Conservation (phyloP, 139 green algal species). For the Yamagishiella unicocca region DNA sequence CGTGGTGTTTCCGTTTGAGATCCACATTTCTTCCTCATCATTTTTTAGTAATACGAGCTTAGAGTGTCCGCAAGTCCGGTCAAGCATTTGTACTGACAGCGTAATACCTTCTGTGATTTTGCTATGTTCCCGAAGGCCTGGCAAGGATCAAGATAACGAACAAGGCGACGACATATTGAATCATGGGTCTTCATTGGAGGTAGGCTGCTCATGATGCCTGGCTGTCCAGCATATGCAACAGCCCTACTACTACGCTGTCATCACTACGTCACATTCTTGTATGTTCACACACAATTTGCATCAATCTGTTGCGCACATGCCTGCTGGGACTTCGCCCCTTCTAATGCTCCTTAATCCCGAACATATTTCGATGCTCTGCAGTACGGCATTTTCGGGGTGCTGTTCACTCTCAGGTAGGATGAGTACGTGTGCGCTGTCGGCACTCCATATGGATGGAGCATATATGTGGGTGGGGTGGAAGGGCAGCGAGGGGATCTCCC, state of each 20-base stretch:
- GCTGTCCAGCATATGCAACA: neutral
- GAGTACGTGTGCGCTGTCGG: no score
- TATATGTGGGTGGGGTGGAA: no score
- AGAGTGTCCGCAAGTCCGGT: neutral
- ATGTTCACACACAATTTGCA: neutral
- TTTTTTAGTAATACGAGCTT: neutral
- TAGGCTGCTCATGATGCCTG: neutral
- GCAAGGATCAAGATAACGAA: neutral
- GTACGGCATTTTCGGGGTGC: constrained; percentile 20
- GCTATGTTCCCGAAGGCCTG: neutral
- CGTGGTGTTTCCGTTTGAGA: no score
- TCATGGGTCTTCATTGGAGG: neutral
- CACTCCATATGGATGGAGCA: no score
- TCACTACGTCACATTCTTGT: neutral
- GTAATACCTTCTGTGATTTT: neutral
- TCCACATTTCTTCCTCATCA: neutral
- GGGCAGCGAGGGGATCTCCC: no score
- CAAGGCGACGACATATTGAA: neutral
- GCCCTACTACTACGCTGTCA: neutral
- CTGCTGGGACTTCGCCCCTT: neutral
- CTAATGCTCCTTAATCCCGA: neutral
- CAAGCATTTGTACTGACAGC: neutral
- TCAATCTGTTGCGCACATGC: no score
- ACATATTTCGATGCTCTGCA: neutral
- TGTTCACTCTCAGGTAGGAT: constrained; percentile 7